These are phyloP conservation scores for Zelonia costaricensis DNA, from an alignment of 208 protist genomes.

Conservation along the genomic window DNA sequence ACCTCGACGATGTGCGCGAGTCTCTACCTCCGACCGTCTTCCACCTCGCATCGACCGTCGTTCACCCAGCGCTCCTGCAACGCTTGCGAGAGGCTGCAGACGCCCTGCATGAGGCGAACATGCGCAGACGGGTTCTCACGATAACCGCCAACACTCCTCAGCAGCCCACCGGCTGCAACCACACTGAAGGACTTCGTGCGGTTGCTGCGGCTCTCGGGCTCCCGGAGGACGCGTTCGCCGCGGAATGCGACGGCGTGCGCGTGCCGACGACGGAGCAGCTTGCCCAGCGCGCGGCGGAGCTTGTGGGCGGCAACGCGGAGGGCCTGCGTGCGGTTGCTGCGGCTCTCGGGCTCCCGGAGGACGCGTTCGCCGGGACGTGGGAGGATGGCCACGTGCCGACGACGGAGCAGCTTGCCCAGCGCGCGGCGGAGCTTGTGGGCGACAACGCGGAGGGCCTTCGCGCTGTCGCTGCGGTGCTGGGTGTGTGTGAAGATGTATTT, in stretches of 20 bases:
- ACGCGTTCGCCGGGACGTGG: background rate
- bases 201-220: background rate
- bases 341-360: background rate
- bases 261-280: constrained; percentile 18
- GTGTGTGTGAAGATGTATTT: background rate
- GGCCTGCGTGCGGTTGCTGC: background rate
- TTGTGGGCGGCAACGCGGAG: background rate
- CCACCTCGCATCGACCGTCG: too few relatives aligned
- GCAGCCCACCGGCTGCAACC: too few relatives aligned
- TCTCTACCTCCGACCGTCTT: too few relatives aligned
- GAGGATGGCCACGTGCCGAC: constrained; percentile 8
- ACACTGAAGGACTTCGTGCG: background rate
- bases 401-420: constrained; percentile 15
- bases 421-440: background rate
- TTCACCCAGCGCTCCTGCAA: too few relatives aligned
- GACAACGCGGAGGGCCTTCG: background rate
- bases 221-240: constrained; percentile 3
- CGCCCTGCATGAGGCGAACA: too few relatives aligned
- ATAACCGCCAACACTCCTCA: too few relatives aligned
- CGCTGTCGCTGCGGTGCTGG: background rate
- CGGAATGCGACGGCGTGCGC: background rate
- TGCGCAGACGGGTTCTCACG: too few relatives aligned
- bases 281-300: background rate
- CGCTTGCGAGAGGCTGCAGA: too few relatives aligned
- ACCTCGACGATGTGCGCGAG: too few relatives aligned